phyloP scores from a whole-genome alignment of 164 flowering plant genomes.

The Vitis amurensis region DNA sequence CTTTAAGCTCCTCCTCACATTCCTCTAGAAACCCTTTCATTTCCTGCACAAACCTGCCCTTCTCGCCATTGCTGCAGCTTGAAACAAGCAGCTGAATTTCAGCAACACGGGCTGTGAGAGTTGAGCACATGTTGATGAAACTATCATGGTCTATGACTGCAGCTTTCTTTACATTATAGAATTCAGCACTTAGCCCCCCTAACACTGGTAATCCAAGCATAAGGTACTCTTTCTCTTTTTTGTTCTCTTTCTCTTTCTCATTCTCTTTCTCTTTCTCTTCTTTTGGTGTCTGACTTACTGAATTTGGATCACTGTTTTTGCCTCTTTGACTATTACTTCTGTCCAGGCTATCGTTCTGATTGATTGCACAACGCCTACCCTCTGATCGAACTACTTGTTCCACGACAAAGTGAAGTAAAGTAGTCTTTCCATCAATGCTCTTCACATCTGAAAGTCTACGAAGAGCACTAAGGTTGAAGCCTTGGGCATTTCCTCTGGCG shows the following conservation, averaged over 20 bases:
- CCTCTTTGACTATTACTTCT: conserved; percentile 21
- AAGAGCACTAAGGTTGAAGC: conserved; percentile 65
- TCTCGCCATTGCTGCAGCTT: conserved; percentile 18
- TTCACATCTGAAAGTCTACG: conserved; percentile 72
- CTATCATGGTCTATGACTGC: conserved; percentile 54
- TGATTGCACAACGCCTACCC: conserved; percentile 63
- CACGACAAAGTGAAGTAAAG: conserved; percentile 77
- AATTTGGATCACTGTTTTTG: conserved; percentile 7
- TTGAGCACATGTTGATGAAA: conserved; percentile 28
- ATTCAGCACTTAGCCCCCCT: conserved; percentile 58
- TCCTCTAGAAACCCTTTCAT: conserved; percentile 59
- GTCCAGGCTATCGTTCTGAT: conserved; percentile 31
- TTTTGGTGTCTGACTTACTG: conserved; percentile 15
- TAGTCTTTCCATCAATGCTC: conserved; percentile 79
- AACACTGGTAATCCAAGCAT: conserved; percentile 59
- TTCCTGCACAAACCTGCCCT: conserved; percentile 49
- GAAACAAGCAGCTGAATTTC: conserved; percentile 33
- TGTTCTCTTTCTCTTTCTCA: conserved; percentile 34
- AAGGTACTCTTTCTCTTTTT: conserved; percentile 50
- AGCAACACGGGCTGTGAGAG: conserved; percentile 27
- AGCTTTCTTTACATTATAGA: conserved; percentile 69
- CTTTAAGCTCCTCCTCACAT: conserved; percentile 61
- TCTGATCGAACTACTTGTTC: conserved; percentile 73
- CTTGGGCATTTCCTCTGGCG: conserved; percentile 80
- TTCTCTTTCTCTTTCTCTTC: conserved; percentile 54